Conservation (phyloP, 805 yeast genomes). For the Candida stauntonica region DNA sequence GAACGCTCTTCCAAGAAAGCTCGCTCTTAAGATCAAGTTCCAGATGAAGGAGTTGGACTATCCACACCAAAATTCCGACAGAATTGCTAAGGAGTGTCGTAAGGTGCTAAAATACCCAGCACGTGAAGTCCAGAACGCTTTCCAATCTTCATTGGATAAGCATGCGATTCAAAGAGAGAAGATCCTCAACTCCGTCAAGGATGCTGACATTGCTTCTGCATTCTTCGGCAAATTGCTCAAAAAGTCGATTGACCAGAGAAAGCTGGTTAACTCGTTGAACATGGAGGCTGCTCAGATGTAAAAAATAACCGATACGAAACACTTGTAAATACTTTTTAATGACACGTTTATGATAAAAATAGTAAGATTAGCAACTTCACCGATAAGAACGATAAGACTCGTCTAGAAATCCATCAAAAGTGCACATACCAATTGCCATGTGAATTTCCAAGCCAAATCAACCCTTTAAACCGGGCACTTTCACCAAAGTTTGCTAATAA, state of each 20-base stretch:
- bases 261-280: constrained; percentile 38
- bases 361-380: no score
- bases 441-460: no score
- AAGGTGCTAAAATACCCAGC: constrained; percentile 78
- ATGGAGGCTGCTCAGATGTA: constrained; percentile 30
- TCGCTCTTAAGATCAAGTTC: constrained; percentile 63
- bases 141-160: constrained; percentile 63
- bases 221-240: constrained; percentile 50
- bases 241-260: constrained; percentile 40
- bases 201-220: constrained; percentile 50
- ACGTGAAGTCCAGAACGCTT: constrained; percentile 69
- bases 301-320: no score
- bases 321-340: no score
- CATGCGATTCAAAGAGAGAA: constrained; percentile 54
- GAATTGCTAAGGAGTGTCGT: constrained; percentile 79
- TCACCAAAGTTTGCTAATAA: no score
- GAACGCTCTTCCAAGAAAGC: constrained; percentile 79
- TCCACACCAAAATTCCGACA: constrained; percentile 67
- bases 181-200: constrained; percentile 45
- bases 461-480: no score
- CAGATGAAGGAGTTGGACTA: constrained; percentile 70
- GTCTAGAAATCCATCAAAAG: no score
- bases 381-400: no score
- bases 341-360: no score
- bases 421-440: no score